Base-by-base conservation (phyloP, 1,139 yeast species). In the Debaryomyces coudertii region DNA sequence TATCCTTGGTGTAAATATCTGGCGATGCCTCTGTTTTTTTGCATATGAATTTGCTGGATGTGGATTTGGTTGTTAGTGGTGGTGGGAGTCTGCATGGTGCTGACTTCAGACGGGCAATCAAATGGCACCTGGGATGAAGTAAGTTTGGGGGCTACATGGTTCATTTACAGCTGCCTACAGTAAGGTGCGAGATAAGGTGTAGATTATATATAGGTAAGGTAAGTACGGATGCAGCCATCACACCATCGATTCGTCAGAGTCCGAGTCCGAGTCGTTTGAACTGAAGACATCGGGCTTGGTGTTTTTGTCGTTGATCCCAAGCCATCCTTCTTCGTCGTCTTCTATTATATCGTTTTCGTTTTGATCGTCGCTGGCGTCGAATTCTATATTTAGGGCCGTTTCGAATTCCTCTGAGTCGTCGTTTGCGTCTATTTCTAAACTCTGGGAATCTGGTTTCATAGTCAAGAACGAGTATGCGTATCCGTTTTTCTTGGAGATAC, bases 401-500 rank as follows among this genome's bases (percentile, higher is more conserved):
- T 48, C 55, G 27, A 48, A 52, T 7, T 28, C 40, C 4, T 29
- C 38, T 6, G 41, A 38, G 6, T 16, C 25, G 7, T 20, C 25
- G 2, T 16, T 15, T 2, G 11, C 22, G 8, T 38, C 41, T 12
- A 14, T 18, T n/a, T 28, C 34, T 11, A 27, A 11, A 24, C 39
- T 56, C 56, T 49, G 55, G 53, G 58, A 55, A 15, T 54, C 55
- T 5, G 57, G 57, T 18, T 63, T 61, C 4, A 54, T 57, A 3
- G 51, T 56, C 48, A 76, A 65, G 66, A 79, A 77, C 37, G 65
- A 63, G 56, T 73, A 75, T 40, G 80, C 67, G 61, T 82, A 83
- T 47, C 76, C 77, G 56, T 85, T 87, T 38, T 74, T 73, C 51
- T 74, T 79, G 3, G 85, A 71, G 3, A 82, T 66, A 40, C 69